Evolutionary conservation across 1,139 yeast genomes (phyloP), one percentile per base, ranked within the genome.

Genomic region (Meyerozyma carpophila): DNA sequence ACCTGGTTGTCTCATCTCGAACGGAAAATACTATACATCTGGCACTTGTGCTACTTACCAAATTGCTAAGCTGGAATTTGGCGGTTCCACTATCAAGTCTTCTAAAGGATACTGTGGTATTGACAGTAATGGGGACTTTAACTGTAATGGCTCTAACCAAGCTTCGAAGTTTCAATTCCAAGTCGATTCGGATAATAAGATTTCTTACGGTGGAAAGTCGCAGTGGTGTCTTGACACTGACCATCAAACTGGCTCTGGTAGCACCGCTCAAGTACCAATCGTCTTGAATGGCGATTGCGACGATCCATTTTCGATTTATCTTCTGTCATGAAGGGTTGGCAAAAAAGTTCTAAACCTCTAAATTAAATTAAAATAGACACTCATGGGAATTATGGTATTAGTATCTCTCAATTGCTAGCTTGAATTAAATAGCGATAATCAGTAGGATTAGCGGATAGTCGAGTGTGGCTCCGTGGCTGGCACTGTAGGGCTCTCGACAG

Each of bases 1-100:
- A 44, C 59, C 71, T 5, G 96, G 96, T 2, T 89, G 96, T 65
- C 67, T 91, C 45, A 91, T 90, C 54, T 79, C 85, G 48, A 86
- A 81, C 56, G 98, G 98, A 5, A 78, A 81, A 53, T 90, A 95
- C 91, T 88, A 84, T 64, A 64, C 75, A 6, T 73, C 80, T 32
- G 97, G 97, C 1, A 82, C 95, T 1, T 91, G 97, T 64, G 98
- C 96, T 3, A 81, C 85, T 3, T 89, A 74, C 64, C 70, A 73
- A 16, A 54, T 72, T 14, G 66, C 52, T 27, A 56, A 79, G 43
- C 78, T 83, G 32, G 76, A 78, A 31, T 82, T 79, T 61, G 95
- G 94, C 4, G 91, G 91, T n/a, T 75, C 79, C 54, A 76, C 80
- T 45, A 57, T 88, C 31, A 72, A 71, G 44, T 76, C 93, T 1